phyloP scores from a whole-genome alignment of 345 rosid species.

The Salix exigua region DNA sequence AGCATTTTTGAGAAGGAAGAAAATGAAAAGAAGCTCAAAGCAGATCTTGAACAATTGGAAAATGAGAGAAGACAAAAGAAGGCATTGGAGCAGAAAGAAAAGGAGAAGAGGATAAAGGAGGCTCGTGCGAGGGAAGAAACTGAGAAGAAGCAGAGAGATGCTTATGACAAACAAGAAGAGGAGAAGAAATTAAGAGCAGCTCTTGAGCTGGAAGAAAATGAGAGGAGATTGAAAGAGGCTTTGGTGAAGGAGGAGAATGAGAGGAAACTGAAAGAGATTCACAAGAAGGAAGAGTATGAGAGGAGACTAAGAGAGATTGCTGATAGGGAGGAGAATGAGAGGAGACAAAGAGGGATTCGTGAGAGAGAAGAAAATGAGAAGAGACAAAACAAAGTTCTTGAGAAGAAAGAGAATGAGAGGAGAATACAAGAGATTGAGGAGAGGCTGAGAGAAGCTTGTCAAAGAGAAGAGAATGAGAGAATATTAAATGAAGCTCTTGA shows the following conservation, averaged over 20 bases:
- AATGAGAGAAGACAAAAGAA: constrained; percentile 21
- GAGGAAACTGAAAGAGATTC: constrained; percentile 29
- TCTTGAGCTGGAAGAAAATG: constrained; percentile 9
- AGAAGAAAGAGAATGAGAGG: constrained; percentile 37
- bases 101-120: constrained; percentile 33
- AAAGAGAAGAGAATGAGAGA: constrained; percentile 39
- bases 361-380: constrained; percentile 37
- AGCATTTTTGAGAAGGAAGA: constrained; percentile 5
- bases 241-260: constrained; percentile 36
- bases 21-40: constrained; percentile 3
- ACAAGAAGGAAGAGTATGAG: constrained; percentile 31
- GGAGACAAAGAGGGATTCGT: constrained; percentile 35
- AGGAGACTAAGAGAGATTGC: constrained; percentile 31
- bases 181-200: not conserved
- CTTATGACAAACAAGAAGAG: constrained; percentile 4
- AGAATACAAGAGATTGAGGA: constrained; percentile 32
- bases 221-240: constrained; percentile 23
- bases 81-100: constrained; percentile 34
- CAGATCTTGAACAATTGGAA: constrained; percentile 1
- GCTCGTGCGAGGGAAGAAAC: constrained; percentile 5
- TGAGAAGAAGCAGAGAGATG: not conserved
- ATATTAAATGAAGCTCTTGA: constrained; percentile 37
- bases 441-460: constrained; percentile 33
- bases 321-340: constrained; percentile 39
- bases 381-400: constrained; percentile 28